A percentile compares a stretch with the other conserved stretches of the same genome.
phyloP scores from a whole-genome alignment of 2,329 filamentous ascomycete species.

The Saccharata proteae region DNA sequence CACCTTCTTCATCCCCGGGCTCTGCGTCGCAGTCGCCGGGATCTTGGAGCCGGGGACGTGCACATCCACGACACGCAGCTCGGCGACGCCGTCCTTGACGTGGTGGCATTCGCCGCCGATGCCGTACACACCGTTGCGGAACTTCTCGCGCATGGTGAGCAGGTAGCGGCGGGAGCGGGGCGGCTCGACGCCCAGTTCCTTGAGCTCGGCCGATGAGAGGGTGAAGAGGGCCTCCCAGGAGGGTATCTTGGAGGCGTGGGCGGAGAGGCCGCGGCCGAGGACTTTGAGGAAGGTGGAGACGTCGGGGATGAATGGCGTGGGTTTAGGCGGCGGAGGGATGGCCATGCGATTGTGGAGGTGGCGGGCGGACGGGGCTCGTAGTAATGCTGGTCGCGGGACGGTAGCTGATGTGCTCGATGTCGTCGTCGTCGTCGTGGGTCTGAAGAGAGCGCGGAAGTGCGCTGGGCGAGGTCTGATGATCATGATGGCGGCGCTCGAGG shows the following conservation, averaged over 20 bases:
- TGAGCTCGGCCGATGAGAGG: slow-evolving; percentile 63
- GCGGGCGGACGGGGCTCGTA: slow-evolving; percentile 20
- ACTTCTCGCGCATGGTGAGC: slow-evolving; percentile 76
- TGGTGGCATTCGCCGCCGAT: slow-evolving; percentile 70
- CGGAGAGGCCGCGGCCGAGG: slow-evolving; percentile 76
- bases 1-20: slow-evolving; percentile 43
- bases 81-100: slow-evolving; percentile 51
- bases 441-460: not conserved
- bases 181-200: slow-evolving; percentile 76
- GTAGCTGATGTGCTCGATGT: not conserved
- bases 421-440: not conserved
- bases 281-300: slow-evolving; percentile 75
- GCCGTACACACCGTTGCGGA: slow-evolving; percentile 64
- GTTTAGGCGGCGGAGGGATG: slow-evolving; percentile 45
- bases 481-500: slow-evolving; percentile 17
- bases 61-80: slow-evolving; percentile 47
- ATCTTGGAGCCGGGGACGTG: slow-evolving; percentile 14
- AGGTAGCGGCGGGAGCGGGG: slow-evolving; percentile 73
- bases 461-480: slow-evolving; percentile 20
- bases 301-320: slow-evolving; percentile 79
- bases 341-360: slow-evolving; percentile 28
- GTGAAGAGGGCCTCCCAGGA: slow-evolving; percentile 87
- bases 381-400: not conserved
- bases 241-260: slow-evolving; percentile 75
- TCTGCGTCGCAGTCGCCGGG: slow-evolving; percentile 38